Conservation (phyloP, 495 filamentous ascomycete genomes). For the Xylaria longipes region DNA sequence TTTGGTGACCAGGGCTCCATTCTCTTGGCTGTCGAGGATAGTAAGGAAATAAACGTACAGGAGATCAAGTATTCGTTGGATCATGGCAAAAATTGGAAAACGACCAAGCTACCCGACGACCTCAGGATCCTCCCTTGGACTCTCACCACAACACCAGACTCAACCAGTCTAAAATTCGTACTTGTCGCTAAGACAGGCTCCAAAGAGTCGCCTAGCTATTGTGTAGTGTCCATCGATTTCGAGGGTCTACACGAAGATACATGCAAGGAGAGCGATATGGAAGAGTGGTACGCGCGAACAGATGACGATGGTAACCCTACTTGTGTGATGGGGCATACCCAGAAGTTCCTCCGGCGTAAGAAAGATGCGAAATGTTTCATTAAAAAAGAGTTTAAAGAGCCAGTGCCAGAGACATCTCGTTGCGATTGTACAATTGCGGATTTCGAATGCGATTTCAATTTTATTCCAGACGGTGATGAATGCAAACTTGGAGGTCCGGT, state of each 20-base stretch:
- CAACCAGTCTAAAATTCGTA: slow-evolving; percentile 88
- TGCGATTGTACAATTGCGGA: slow-evolving; percentile 84
- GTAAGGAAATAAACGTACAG: slow-evolving; percentile 59
- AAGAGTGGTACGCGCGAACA: slow-evolving; percentile 82
- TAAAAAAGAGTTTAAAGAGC: slow-evolving; percentile 81
- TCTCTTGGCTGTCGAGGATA: slow-evolving; percentile 80
- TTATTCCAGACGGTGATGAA: slow-evolving; percentile 62
- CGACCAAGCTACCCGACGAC: slow-evolving; percentile 64
- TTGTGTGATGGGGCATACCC: slow-evolving; percentile 94
- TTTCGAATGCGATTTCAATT: slow-evolving; percentile 96
- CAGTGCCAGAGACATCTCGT: slow-evolving; percentile 63
- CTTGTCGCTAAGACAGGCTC: slow-evolving; percentile 60
- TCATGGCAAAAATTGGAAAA: slow-evolving; percentile 82
- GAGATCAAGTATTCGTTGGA: slow-evolving; percentile 81
- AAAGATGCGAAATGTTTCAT: slow-evolving; percentile 88
- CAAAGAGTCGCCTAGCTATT: slow-evolving; percentile 52
- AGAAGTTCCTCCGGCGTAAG: slow-evolving; percentile 82
- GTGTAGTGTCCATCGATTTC: slow-evolving; percentile 81
- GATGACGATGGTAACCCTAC: slow-evolving; percentile 80
- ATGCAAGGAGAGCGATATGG: slow-evolving; percentile 82
- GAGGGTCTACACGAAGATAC: slow-evolving; percentile 77
- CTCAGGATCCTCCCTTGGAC: slow-evolving; percentile 68
- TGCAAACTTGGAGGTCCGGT: slow-evolving; percentile 63
- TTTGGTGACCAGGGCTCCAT: slow-evolving; percentile 92
- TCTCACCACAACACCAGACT: slow-evolving; percentile 87